Percentiles rank a stretch among this genome's conserved stretches.
Conservation (phyloP, 2,329 filamentous ascomycete genomes). For the Colletotrichum sp. region DNA sequence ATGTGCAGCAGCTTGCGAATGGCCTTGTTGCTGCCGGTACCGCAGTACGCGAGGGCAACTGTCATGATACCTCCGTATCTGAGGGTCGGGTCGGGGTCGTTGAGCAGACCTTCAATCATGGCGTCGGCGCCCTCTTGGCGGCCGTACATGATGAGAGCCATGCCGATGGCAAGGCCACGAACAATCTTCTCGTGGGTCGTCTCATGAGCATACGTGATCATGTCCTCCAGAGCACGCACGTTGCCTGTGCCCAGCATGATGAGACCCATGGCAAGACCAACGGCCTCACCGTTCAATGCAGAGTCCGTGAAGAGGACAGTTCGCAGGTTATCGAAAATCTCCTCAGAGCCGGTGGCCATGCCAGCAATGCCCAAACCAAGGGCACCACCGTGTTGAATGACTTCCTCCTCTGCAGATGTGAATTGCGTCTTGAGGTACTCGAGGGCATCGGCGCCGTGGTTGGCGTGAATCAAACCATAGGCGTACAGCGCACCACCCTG, state of each 20-base stretch:
- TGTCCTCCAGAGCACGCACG: slow-evolving; percentile 88
- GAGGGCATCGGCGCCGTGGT: slow-evolving; percentile 90
- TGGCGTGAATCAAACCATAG: slow-evolving; percentile 94
- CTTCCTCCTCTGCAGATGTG: slow-evolving; percentile 79
- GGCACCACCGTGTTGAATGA: slow-evolving; percentile 95
- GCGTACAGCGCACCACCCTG: slow-evolving; percentile 96
- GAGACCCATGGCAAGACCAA: slow-evolving; percentile 93
- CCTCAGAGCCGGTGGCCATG: slow-evolving; percentile 92
- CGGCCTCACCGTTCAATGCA: slow-evolving; percentile 94
- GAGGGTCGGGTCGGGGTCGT: slow-evolving; percentile 90
- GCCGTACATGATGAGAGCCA: slow-evolving; percentile 98
- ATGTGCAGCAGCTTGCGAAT: slow-evolving; percentile 94
- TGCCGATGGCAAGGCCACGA: slow-evolving; percentile 90
- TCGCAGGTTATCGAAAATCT: slow-evolving; percentile 91
- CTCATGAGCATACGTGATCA: slow-evolving; percentile 97
- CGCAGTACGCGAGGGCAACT: slow-evolving; percentile 96
- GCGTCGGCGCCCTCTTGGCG: slow-evolving; percentile 94
- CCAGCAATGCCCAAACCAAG: slow-evolving; percentile 94
- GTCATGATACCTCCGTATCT: slow-evolving; percentile 98
- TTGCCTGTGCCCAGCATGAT: slow-evolving; percentile 99
- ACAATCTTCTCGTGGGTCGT: slow-evolving; percentile 99
- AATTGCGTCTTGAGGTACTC: slow-evolving; percentile 81
- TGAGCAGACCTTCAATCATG: slow-evolving; percentile 89
- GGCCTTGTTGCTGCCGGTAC: slow-evolving; percentile 97
- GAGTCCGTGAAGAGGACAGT: slow-evolving; percentile 91